phyloP scores from a whole-genome alignment of 345 rosid genomes.

The Aquilaria sinensis region DNA sequence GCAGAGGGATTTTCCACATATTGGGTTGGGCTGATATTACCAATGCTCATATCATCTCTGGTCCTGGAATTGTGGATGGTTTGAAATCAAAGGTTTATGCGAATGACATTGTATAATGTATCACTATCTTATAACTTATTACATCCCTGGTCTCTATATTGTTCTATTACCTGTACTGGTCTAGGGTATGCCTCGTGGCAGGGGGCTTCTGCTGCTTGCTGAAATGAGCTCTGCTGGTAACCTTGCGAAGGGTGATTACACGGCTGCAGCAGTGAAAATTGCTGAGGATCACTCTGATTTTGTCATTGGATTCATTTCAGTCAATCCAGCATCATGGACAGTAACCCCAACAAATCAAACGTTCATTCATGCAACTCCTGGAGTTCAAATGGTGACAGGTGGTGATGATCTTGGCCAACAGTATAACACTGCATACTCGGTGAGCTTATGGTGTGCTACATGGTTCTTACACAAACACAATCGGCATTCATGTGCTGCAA shows the following conservation, averaged over 20 bases:
- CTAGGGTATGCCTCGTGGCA: conserved; percentile 84
- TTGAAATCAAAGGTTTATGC: conserved; percentile 63
- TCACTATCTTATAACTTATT: conserved; percentile 1
- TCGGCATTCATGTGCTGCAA: too few relatives aligned
- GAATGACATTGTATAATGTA: neutral
- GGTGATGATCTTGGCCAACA: conserved; percentile 62
- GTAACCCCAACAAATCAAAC: conserved; percentile 49
- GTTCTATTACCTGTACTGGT: conserved; percentile 1
- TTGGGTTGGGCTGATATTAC: conserved; percentile 88
- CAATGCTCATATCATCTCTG: conserved; percentile 77
- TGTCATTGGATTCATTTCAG: conserved; percentile 61
- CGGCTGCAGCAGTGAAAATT: conserved; percentile 53
- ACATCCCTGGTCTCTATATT: too few relatives aligned
- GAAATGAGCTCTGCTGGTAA: conserved; percentile 77
- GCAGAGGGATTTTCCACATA: conserved; percentile 69
- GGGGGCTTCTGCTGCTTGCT: conserved; percentile 56
- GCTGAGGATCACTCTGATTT: conserved; percentile 63
- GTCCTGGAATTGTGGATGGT: conserved; percentile 88
- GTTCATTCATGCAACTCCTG: conserved; percentile 64
- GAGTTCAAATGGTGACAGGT: conserved; percentile 52
- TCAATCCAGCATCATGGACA: conserved; percentile 62
- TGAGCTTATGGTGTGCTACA: neutral
- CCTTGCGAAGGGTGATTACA: conserved; percentile 61
- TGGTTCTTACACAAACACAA: too few relatives aligned
- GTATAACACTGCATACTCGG: conserved; percentile 67